A percentile compares a stretch with the other conserved stretches of the same genome.
Conservation (phyloP, 2,329 filamentous ascomycete genomes). For the Microdochium paspali region DNA sequence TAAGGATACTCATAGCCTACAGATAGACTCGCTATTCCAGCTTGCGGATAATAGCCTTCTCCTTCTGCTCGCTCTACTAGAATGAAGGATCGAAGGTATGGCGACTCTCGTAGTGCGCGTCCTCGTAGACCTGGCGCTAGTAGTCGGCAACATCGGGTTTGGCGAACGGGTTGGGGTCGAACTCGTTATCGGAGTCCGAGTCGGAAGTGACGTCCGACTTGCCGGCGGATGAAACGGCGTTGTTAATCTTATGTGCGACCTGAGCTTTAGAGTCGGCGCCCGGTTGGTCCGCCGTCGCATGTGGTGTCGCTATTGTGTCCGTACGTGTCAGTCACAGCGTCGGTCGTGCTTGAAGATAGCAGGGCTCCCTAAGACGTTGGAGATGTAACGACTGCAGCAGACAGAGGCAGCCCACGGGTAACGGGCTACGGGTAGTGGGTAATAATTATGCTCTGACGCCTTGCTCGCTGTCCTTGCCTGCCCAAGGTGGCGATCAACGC, state of each 20-base stretch:
- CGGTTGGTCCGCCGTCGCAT: neutral
- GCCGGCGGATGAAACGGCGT: neutral
- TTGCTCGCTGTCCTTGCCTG: no score
- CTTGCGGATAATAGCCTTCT: constrained; percentile 41
- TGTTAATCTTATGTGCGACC: neutral
- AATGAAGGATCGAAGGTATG: constrained; percentile 45
- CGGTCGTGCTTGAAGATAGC: neutral
- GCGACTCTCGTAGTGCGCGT: constrained; percentile 37
- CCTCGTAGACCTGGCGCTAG: constrained; percentile 23
- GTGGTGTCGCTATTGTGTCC: neutral
- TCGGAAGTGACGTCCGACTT: neutral
- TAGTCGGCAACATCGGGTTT: constrained; percentile 17
- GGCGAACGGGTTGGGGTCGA: constrained; percentile 16
- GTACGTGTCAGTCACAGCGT: neutral
- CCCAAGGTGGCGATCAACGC: no score
- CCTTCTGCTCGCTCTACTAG: constrained; percentile 43
- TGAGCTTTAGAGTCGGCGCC: neutral
- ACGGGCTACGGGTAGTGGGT: no score
- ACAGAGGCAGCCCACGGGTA: no score
- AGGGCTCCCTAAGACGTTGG: no score
- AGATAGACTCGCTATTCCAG: constrained; percentile 27
- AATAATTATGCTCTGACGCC: no score
- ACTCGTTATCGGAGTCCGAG: neutral
- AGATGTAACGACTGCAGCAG: no score
- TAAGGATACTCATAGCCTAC: constrained; percentile 23